Percentiles rank a stretch among this genome's conserved stretches.
These are phyloP conservation scores for Xylaria venustula DNA, from an alignment of 495 filamentous ascomycete genomes.

Conservation along the genomic window DNA sequence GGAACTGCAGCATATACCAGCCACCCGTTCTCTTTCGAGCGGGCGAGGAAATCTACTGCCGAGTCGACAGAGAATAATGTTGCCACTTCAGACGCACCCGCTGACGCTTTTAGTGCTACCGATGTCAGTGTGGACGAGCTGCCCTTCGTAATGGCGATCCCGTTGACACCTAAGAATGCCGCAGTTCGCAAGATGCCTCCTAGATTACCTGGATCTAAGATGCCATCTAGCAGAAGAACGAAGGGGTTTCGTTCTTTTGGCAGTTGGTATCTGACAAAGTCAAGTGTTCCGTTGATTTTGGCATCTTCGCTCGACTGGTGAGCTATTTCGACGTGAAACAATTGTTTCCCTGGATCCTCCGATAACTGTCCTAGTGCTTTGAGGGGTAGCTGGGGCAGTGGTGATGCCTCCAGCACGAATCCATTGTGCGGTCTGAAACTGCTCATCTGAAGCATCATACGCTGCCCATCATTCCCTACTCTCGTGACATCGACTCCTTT, in stretches of 20 bases:
- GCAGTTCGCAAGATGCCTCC: constrained; percentile 85
- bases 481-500: constrained; percentile 54
- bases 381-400: constrained; percentile 72
- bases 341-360: constrained; percentile 32
- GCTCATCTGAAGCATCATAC: constrained; percentile 79
- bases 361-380: constrained; percentile 51
- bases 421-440: constrained; percentile 86
- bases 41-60: constrained; percentile 64
- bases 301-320: constrained; percentile 73
- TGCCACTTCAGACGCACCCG: constrained; percentile 79
- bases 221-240: constrained; percentile 76
- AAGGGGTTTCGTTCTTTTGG: constrained; percentile 63
- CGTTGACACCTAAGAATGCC: constrained; percentile 81
- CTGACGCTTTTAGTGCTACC: constrained; percentile 79
- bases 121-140: constrained; percentile 71
- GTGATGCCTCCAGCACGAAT: constrained; percentile 83
- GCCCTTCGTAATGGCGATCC: constrained; percentile 63
- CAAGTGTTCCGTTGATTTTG: constrained; percentile 62
- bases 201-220: constrained; percentile 85
- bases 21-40: constrained; percentile 73
- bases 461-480: constrained; percentile 50
- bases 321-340: constrained; percentile 59
- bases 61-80: constrained; percentile 65
- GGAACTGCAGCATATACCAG: constrained; percentile 76
- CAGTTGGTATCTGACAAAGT: constrained; percentile 38